Conservation (phyloP, 805 yeast species). For the Candida ortonii region DNA sequence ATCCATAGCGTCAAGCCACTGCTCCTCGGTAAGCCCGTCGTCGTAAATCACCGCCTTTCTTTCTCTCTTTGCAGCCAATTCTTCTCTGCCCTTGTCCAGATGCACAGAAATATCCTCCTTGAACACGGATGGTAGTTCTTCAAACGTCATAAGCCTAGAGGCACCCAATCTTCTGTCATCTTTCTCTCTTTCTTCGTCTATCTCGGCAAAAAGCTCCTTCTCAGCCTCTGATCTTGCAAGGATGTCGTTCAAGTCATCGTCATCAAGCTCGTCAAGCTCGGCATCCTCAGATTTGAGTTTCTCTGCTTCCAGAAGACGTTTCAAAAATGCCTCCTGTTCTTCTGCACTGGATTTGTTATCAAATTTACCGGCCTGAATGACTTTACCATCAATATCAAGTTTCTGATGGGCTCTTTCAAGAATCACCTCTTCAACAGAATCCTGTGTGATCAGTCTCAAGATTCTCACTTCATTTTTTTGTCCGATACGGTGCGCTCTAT, state of each 20-base stretch:
- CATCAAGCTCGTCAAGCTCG: conserved; percentile 52
- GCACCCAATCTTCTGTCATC: conserved; percentile 33
- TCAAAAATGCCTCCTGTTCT: conserved; percentile 79
- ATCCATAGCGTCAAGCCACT: conserved; percentile 77
- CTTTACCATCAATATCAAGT: conserved; percentile 83
- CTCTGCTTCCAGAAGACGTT: conserved; percentile 70
- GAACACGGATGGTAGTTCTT: conserved; percentile 79
- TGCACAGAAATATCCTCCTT: conserved; percentile 53
- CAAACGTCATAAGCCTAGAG: conserved; percentile 58
- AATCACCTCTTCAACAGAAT: conserved; percentile 80
- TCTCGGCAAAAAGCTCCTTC: conserved; percentile 47
- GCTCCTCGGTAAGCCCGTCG: conserved; percentile 71
- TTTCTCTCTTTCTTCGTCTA: conserved; percentile 55
- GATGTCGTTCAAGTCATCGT: conserved; percentile 69
- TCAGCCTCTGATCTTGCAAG: conserved; percentile 69
- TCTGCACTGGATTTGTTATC: conserved; percentile 84
- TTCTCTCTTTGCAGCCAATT: conserved; percentile 60
- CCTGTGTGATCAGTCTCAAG: conserved; percentile 73
- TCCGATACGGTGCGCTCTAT: conserved; percentile 87
- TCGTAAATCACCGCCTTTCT: conserved; percentile 60
- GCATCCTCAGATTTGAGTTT: conserved; percentile 41
- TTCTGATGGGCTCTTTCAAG: conserved; percentile 81
- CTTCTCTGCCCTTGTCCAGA: conserved; percentile 39
- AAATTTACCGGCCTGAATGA: conserved; percentile 87
- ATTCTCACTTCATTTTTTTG: conserved; percentile 86